Evolutionary conservation across 768 basidiomycete genomes (phyloP), one percentile per base, ranked within the genome.

Genomic region (Termitomyces sp.): DNA sequence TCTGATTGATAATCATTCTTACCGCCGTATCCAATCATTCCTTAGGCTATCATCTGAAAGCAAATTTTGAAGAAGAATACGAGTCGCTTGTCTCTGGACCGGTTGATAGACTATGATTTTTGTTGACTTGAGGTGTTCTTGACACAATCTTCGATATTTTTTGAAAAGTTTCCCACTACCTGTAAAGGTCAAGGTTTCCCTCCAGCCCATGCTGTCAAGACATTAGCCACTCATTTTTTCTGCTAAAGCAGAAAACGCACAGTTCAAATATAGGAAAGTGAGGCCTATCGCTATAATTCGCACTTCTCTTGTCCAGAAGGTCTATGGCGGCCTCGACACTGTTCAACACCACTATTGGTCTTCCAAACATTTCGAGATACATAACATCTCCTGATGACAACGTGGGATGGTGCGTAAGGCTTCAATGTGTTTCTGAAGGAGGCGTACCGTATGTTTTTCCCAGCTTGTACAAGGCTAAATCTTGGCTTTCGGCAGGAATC

Each of bases 391-490:
- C 70, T 71, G 37, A 1, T 4, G 17, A 42, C 11, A 29, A 14
- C 4, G 5, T 48, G 31, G 45, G 37, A 56, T 45, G 5, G 11
- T 32, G 10, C 0, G 8, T 20, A 4, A 20, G 5, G 10, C 12
- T 31, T 57, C n/a, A 37, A 25, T 20, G 5, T 25, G 4, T 5
- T 38, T 48, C 20, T 20, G 5, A 29, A 45, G 11, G 0, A 51
- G 45, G 17, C 61, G 11, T 31, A 74, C 77, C 77, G 60, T 77
- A 76, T 60, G 49, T 63, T 63, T 73, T 71, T 1, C 72, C 67
- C 69, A 70, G 72, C 43, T 70, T 52, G 45, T 71, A 68, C 53
- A 73, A 75, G 4, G 64, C 61, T 3, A 66, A 60, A 3, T 69
- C 67, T 42, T 66, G 64, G 55, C 71, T 60, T 10, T 65, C 62